Evolutionary conservation across 257 asterid genomes (phyloP).

Genomic region (Echites panduratus): DNA sequence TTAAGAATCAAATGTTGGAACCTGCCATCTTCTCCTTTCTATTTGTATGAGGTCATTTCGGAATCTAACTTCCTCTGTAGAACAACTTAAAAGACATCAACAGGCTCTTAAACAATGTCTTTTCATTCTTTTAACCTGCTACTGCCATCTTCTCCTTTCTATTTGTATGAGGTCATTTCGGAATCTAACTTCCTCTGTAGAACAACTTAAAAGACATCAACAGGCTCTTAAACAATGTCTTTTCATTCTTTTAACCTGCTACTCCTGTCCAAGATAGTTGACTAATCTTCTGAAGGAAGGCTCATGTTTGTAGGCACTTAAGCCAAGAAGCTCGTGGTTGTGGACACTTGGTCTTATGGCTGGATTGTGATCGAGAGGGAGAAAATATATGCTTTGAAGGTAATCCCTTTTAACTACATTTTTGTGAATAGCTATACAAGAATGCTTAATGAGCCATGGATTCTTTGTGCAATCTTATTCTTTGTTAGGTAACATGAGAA

Average conservation of each 20-base stretch:
- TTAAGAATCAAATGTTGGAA: neutral
- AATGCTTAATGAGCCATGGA: neutral
- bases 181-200: neutral
- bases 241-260: neutral
- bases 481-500: neutral
- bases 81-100: neutral
- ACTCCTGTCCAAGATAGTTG: constrained; percentile 16
- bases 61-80: neutral
- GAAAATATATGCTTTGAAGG: constrained; percentile 99
- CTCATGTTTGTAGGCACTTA: constrained; percentile 87
- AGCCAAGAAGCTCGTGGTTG: constrained; percentile 91
- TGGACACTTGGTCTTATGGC: constrained; percentile 71
- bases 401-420: constrained; percentile 21
- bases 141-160: neutral
- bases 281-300: constrained; percentile 49
- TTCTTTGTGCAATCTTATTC: neutral
- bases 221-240: neutral
- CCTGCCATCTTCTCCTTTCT: neutral
- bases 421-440: constrained; percentile 3
- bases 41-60: neutral
- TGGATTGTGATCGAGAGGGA: constrained; percentile 98
- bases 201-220: neutral
- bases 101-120: neutral
- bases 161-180: neutral
- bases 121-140: neutral